A percentile compares a stretch with the other conserved stretches of the same genome.
These are phyloP conservation scores for Mycena vulgaris DNA, from an alignment of 768 basidiomycete genomes.

Conservation along the genomic window DNA sequence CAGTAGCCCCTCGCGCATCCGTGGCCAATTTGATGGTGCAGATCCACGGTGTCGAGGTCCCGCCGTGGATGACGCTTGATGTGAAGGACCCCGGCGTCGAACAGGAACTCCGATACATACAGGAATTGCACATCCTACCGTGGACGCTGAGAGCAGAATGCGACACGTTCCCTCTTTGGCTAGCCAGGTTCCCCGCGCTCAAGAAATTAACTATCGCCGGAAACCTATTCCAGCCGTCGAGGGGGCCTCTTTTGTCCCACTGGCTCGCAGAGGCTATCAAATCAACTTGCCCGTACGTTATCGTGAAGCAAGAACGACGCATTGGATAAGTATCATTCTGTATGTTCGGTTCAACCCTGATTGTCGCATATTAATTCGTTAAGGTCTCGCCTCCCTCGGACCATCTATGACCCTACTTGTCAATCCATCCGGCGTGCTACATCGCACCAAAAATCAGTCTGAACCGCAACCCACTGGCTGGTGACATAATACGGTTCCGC, in stretches of 20 bases:
- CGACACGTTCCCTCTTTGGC: constrained; percentile 12
- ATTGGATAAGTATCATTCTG: neutral
- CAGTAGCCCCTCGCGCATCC: constrained; percentile 5
- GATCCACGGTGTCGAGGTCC: neutral
- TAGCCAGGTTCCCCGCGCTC: constrained; percentile 16
- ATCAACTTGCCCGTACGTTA: constrained; percentile 1
- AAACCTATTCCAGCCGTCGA: neutral
- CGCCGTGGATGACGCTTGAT: constrained; percentile 3
- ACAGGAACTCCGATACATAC: neutral
- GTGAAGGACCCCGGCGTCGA: neutral
- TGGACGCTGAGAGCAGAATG: constrained; percentile 13
- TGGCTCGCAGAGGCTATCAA: neutral
- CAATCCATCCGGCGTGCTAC: neutral
- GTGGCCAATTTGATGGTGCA: neutral
- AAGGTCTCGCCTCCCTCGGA: no score
- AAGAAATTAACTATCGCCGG: constrained; percentile 6
- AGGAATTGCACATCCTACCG: neutral
- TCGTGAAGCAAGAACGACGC: constrained; percentile 16
- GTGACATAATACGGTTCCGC: constrained; percentile 22
- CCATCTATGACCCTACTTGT: no score
- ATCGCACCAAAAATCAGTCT: constrained; percentile 33
- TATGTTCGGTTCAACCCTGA: neutral
- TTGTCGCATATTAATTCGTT: no score
- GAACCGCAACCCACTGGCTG: constrained; percentile 29
- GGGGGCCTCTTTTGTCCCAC: constrained; percentile 9